These are phyloP conservation scores for Colletotrichum eleusines DNA, from an alignment of 2,329 filamentous ascomycete species.

Conservation along the genomic window DNA sequence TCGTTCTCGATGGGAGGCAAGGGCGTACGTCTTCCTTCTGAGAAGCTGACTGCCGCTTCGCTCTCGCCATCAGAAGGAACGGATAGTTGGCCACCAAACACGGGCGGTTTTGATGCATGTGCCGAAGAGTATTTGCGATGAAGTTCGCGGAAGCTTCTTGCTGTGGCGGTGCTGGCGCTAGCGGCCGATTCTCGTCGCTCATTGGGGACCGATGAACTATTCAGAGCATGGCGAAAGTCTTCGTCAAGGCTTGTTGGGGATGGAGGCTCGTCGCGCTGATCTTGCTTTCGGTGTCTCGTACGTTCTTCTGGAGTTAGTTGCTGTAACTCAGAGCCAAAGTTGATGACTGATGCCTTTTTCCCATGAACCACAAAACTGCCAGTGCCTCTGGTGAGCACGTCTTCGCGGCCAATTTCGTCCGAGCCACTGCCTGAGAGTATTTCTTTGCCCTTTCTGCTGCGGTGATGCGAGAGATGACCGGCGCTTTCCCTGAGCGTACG, in stretches of 20 bases:
- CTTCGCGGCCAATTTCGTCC: constrained; percentile 67
- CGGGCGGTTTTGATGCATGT: constrained; percentile 58
- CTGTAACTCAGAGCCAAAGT: constrained; percentile 93
- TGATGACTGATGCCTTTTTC: constrained; percentile 97
- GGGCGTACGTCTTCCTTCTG: constrained; percentile 68
- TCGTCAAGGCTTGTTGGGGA: constrained; percentile 53
- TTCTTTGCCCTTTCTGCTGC: constrained; percentile 82
- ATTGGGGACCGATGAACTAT: constrained; percentile 56
- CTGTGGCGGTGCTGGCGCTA: constrained; percentile 75
- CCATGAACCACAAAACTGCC: constrained; percentile 97
- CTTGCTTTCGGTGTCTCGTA: constrained; percentile 71
- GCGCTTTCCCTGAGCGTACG: constrained; percentile 88
- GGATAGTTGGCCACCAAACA: constrained; percentile 56
- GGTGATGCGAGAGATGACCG: constrained; percentile 73
- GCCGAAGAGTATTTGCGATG: constrained; percentile 70
- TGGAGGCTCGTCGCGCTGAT: constrained; percentile 56
- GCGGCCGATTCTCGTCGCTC: constrained; percentile 71
- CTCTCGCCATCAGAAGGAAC: constrained; percentile 70
- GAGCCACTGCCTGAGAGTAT: constrained; percentile 69
- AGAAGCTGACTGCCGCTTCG: constrained; percentile 70
- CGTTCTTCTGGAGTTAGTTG: constrained; percentile 81
- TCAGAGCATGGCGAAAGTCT: constrained; percentile 64
- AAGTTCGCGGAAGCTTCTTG: constrained; percentile 72
- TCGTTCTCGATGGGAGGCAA: constrained; percentile 64
- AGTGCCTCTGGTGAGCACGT: constrained; percentile 80